Evolutionary conservation across 805 yeast genomes (phyloP), one percentile per base, ranked within the genome.

Genomic region (Wickerhamomyces rabaulensis): DNA sequence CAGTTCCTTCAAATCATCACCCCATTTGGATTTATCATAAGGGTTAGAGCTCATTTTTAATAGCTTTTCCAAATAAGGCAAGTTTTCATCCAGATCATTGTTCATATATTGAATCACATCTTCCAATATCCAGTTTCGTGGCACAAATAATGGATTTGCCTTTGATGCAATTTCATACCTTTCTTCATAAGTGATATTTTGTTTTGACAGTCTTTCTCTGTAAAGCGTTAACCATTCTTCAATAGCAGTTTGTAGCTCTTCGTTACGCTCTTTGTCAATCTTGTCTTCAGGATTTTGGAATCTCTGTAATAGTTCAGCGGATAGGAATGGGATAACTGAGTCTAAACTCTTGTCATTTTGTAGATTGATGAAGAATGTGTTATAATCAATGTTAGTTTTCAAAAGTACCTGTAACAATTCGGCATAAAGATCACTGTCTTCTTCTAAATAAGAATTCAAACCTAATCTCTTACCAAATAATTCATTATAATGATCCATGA

Each of bases 61-160:
- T 12, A 90, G 69, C 54, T 86, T 86, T 26, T 78, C 59, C 50
- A 90, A 68, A 38, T 76, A 67, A 1, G 71, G 67, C 12, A 72
- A 58, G 58, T 80, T 82, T 31, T 76, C 71, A n/a, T 70, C 69
- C 38, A 67, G 65, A 25, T 74, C 68, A 2, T 80, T 86, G 33
- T 74, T 70, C 0, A 82, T 73, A 40, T 69, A 66, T 25, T 76
- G 73, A 40, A 87, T 82, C 1, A 89, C 96, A 50, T 90, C 91
- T 45, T 89, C 88, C 45, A 94, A 70, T 44, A 91, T 82, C 90
- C 95, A 88, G 52, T 82, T 86, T 49, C 92, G 74, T 19, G 96
- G 94, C 6, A 86, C 75, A 58, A 92, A 92, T 31, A 78, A 60
- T 3, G 98, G 99, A 58, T 92, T 94, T 42, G 66, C 69, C 3